These are phyloP conservation scores for Trichosporon asahii DNA, from an alignment of 1,284 basidiomycete species.

Conservation along the genomic window DNA sequence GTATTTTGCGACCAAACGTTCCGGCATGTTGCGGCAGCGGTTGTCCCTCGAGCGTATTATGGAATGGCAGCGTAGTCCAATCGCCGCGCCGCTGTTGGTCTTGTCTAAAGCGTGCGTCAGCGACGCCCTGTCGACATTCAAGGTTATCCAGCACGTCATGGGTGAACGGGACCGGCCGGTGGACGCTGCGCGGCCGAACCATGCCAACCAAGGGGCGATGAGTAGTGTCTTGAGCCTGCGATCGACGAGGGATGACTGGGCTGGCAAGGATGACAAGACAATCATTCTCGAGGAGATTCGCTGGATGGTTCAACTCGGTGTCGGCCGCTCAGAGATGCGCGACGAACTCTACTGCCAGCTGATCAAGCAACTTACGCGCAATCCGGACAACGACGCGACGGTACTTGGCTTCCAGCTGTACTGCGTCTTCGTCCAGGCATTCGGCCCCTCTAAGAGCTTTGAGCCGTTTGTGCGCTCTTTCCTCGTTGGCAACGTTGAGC, in stretches of 20 bases:
- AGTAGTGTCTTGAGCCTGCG: conserved; percentile 18
- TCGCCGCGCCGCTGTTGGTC: conserved; percentile 69
- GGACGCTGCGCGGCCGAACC: conserved; percentile 27
- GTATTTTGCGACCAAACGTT: conserved; percentile 83
- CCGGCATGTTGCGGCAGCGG: conserved; percentile 66
- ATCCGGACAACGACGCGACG: conserved; percentile 73
- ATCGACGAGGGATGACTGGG: conserved; percentile 12
- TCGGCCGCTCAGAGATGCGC: conserved; percentile 72
- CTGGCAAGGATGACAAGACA: conserved; percentile 34
- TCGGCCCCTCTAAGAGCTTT: conserved; percentile 86
- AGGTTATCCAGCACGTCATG: conserved; percentile 84
- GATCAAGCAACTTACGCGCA: conserved; percentile 81
- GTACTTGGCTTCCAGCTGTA: conserved; percentile 89
- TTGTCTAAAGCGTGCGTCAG: conserved; percentile 61
- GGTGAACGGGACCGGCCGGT: conserved; percentile 70
- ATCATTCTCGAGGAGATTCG: conserved; percentile 73
- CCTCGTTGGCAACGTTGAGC: conserved; percentile 63
- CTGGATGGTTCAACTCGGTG: conserved; percentile 74
- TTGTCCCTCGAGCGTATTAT: conserved; percentile 79
- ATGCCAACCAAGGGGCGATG: conserved; percentile 1
- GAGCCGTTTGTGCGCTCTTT: conserved; percentile 74
- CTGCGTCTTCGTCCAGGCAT: conserved; percentile 79
- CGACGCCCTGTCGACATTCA: conserved; percentile 79
- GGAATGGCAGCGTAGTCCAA: conserved; percentile 77
- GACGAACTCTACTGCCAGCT: conserved; percentile 90